These are phyloP conservation scores for Fusarium stilboides DNA, from an alignment of 2,329 filamentous ascomycete species.

Conservation along the genomic window DNA sequence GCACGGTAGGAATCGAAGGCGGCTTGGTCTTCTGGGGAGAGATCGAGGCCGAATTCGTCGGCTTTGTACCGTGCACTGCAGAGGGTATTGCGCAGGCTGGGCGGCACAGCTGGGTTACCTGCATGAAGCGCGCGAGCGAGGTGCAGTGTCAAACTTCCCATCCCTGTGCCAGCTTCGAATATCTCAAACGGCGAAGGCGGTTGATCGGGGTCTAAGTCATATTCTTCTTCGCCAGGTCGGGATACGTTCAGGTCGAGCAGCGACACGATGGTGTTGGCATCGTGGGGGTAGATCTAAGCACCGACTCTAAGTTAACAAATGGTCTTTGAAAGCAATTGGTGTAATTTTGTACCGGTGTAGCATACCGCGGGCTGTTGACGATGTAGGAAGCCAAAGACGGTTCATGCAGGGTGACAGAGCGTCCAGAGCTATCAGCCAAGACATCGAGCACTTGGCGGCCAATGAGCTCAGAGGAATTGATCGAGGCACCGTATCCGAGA, in stretches of 20 bases:
- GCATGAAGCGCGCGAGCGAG: constrained; percentile 83
- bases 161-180: constrained; percentile 88
- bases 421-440: constrained; percentile 67
- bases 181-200: constrained; percentile 73
- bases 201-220: constrained; percentile 49
- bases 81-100: constrained; percentile 56
- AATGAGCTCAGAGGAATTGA: constrained; percentile 72
- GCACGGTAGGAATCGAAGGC: constrained; percentile 62
- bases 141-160: constrained; percentile 83
- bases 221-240: constrained; percentile 54
- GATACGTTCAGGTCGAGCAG: constrained; percentile 80
- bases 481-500: constrained; percentile 61
- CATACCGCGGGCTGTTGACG: constrained; percentile 74
- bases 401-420: constrained; percentile 70
- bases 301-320: neutral
- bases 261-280: constrained; percentile 82
- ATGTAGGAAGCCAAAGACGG: constrained; percentile 83
- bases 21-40: constrained; percentile 50
- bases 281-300: constrained; percentile 73
- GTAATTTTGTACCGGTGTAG: constrained; percentile 72
- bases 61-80: constrained; percentile 46
- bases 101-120: constrained; percentile 71
- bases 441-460: constrained; percentile 72
- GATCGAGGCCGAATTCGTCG: constrained; percentile 44
- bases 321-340: neutral